Evolutionary conservation across 441 rosid species (phyloP), one percentile per base, ranked within the genome.

Genomic region (Adansonia grandidieri): DNA sequence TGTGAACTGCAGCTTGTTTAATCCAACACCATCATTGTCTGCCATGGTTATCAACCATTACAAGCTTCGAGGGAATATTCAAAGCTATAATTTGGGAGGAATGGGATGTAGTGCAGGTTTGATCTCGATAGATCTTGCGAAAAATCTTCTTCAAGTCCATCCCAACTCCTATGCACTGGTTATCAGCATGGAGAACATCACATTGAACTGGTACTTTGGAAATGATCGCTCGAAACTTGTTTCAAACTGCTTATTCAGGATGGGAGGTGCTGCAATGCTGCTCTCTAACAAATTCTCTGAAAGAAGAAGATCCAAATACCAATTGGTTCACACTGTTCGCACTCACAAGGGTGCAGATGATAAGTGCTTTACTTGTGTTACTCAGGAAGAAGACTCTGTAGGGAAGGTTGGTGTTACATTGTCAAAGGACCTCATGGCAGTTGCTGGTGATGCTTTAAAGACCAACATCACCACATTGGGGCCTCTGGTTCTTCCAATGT

Each of bases 31-130:
- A 7, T 85, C 87, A 0, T 53, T 85, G 24, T 85, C 87, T 19
- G 82, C 87, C 2, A 85, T 82, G 85, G 83, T 85, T 61, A 76
- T 85, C 73, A 85, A 85, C 73, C 87, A 78, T 73, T 85, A 85
- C 80, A 85, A 85, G 73, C 85, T 85, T 54, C 76, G 87, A 45
- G 87, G 85, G 70, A 85, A 85, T 63, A 85, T 85, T 68, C 42
- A 80, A 10, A 88, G 88, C 71, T 88, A 88, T 54, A 88, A 87
- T 75, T 79, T 88, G 65, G 91, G 91, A 66, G 91, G 91, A 40
- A 88, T 88, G 91, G 91, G 91, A 7, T 88, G 91, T 71, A 88
- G 91, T 51, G 90, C 91, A 0, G 90, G 91, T 80, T 73, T 88
- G 78, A 87, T 88, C 32, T 88, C 91, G 0, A 85, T 87, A 5